Evolutionary conservation across 352 stramenopile genomes (phyloP), one percentile per base, ranked within the genome.

Genomic region (Pythium grandisporangium): DNA sequence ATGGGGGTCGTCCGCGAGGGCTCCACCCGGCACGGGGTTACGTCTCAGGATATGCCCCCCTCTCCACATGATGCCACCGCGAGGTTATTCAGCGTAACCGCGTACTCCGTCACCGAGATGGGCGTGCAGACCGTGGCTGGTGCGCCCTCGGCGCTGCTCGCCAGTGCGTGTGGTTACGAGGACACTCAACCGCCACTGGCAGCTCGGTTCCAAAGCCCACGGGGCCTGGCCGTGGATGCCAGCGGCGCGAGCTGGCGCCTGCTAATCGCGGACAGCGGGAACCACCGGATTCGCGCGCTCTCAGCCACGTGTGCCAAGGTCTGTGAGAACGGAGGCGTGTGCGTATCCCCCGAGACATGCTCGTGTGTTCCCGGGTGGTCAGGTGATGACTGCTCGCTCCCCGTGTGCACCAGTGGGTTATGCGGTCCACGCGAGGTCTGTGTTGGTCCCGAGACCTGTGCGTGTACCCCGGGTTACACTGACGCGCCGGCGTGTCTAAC

Each of bases 311-410:
- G 95, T 58, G 71, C 79, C 34, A 95, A 96, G 48, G 66, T 86
- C 30, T 98, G 95, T 53, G 95, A 99, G 62, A 99, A 99, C 44
- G 84, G 78, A 25, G 94, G 93, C 6, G 48, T 55, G 16, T 99
- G 95, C 58, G 55, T 81, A 12, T 78, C 63, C 19, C 57, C 81
- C 4, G 93, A 98, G 26, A 62, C 64, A 14, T 99, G 95, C 48
- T 52, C 47, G 1, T 98, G 95, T 42, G 3, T 48, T 5, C 33
- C 47, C 8, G 95, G 95, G 6, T 99, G 93, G 95, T 53, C 51
- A 1, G 95, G 93, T 5, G 70, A 89, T 42, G 88, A 97, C 50
- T 97, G 91, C 51, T 82, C 88, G 0, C 63, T 69, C 4, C 87
- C 91, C 8, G 42, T 83, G 3, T 95, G 84, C 33, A 51, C 43